Evolutionary conservation across 2,329 filamentous ascomycete species (phyloP).

Genomic region (Zymoseptoria passerinii): DNA sequence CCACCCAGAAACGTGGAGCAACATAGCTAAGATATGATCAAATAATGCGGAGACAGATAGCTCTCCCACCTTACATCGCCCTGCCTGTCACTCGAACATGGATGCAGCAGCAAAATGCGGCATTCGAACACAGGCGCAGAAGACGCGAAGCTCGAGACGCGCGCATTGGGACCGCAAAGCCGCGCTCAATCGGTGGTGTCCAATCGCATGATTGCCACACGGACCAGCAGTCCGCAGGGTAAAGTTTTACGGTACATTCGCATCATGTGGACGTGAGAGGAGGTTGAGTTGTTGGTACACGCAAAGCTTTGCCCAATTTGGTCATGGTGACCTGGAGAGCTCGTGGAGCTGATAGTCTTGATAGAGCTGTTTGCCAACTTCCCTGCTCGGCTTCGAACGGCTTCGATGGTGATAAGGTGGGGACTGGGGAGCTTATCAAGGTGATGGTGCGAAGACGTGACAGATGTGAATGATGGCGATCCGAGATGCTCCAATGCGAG

Average conservation of each 20-base stretch:
- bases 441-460: not conserved
- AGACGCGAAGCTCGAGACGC: not conserved
- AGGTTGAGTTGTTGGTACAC: not conserved
- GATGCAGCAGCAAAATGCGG: not conserved
- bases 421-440: not conserved
- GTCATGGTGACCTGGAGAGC: not conserved
- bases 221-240: not conserved
- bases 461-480: not conserved
- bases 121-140: not conserved
- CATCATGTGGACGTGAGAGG: not conserved
- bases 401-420: not conserved
- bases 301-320: not conserved
- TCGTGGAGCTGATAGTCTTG: not conserved
- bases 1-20: not conserved
- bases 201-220: not conserved
- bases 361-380: not conserved
- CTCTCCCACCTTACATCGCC: not conserved
- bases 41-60: not conserved
- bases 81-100: not conserved
- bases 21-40: not conserved
- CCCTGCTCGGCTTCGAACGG: not conserved
- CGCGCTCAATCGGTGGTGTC: not conserved
- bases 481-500: not conserved
- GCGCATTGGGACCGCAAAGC: not conserved
- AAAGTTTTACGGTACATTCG: not conserved